Evolutionary conservation across 106 monocot genomes (phyloP).

Genomic region (Dendrobium chrysotoxum): DNA sequence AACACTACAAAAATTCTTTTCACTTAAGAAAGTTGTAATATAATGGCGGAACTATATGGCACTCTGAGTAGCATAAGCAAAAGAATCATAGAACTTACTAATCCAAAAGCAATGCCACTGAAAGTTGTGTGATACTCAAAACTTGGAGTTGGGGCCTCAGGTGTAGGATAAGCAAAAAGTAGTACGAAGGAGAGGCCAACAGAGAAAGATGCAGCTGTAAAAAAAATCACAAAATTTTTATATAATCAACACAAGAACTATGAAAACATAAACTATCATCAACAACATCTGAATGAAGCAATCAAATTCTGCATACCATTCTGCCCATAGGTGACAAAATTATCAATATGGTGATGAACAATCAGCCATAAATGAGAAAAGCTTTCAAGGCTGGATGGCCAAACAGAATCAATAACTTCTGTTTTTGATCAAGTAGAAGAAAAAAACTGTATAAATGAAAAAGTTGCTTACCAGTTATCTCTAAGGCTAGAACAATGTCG

Average conservation of each 20-base stretch:
- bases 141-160: slow-evolving; percentile 85
- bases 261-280: not conserved
- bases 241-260: not conserved
- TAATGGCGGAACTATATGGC: not conserved
- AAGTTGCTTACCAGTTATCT: no score
- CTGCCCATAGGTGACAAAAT: slow-evolving; percentile 60
- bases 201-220: slow-evolving; percentile 66
- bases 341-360: slow-evolving; percentile 54
- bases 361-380: slow-evolving; percentile 75
- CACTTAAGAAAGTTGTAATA: not conserved
- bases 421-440: no score
- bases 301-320: slow-evolving; percentile 46
- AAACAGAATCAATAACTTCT: no score
- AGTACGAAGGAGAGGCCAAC: slow-evolving; percentile 56
- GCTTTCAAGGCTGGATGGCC: no score
- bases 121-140: slow-evolving; percentile 83
- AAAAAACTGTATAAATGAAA: no score
- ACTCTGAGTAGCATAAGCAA: not conserved
- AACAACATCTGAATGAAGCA: not conserved
- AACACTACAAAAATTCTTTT: no score
- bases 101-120: slow-evolving; percentile 83
- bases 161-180: slow-evolving; percentile 84
- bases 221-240: not conserved
- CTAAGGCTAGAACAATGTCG: no score
- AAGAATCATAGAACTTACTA: slow-evolving; percentile 50